Percentiles rank a stretch among this genome's conserved stretches.
Conservation (phyloP, 2,329 filamentous ascomycete species). For the Ascochyta pisi region DNA sequence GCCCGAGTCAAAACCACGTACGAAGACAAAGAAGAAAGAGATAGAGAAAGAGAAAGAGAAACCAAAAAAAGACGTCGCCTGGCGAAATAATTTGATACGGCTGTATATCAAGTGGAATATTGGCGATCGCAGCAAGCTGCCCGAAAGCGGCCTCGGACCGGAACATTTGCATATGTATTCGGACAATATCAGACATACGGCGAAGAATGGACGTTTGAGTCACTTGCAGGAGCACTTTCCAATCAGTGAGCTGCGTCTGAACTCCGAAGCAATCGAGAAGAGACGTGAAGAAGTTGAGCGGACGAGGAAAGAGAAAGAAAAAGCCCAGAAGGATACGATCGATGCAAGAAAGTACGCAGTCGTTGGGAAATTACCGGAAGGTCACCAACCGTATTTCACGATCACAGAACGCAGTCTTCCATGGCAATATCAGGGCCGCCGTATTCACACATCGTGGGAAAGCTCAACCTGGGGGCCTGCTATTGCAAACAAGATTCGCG, state of each 20-base stretch:
- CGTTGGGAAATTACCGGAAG: no score
- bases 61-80: background rate
- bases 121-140: background rate
- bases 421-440: background rate
- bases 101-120: background rate
- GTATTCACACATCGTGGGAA: constrained; percentile 1
- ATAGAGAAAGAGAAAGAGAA: no score
- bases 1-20: no score
- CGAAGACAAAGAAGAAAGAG: no score
- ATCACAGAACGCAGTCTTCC: background rate
- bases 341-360: no score
- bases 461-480: background rate
- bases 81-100: background rate
- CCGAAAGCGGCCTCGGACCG: background rate
- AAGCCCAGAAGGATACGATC: no score
- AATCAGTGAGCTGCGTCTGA: background rate
- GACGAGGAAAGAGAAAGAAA: no score
- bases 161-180: background rate
- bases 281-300: background rate
- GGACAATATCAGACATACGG: constrained; percentile 2
- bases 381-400: no score
- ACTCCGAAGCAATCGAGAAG: background rate
- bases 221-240: background rate
- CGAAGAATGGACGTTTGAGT: background rate
- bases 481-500: background rate